Percentiles rank a stretch among this genome's conserved stretches.
Evolutionary conservation across 2,329 filamentous ascomycete genomes (phyloP).

Genomic region (Ophiostoma perfectum): DNA sequence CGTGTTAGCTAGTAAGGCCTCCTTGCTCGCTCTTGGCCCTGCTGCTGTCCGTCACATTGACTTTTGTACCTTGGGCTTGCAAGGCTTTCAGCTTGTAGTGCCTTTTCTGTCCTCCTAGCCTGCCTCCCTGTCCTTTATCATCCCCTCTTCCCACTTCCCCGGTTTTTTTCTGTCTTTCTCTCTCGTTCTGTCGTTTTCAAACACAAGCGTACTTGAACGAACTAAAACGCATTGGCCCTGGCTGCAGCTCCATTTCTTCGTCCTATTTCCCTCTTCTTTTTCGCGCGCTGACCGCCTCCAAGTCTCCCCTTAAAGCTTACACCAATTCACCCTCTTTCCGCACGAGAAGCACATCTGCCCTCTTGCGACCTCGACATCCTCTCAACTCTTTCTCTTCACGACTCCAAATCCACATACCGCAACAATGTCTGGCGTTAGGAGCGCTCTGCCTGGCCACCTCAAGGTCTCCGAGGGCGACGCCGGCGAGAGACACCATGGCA

Average conservation of each 20-base stretch:
- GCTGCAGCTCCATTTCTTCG: slow-evolving; percentile 7
- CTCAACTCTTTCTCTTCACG: neutral
- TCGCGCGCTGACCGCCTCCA: neutral
- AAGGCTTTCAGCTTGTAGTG: slow-evolving; percentile 10
- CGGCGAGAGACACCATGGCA: slow-evolving; percentile 68
- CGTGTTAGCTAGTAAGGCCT: neutral
- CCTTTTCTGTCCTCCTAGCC: neutral
- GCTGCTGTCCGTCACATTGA: neutral
- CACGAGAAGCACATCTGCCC: slow-evolving; percentile 12
- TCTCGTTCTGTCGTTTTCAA: neutral
- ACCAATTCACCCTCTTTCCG: neutral
- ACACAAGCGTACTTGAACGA: neutral
- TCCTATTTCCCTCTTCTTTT: neutral
- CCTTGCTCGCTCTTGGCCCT: neutral
- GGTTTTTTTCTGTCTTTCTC: slow-evolving; percentile 3
- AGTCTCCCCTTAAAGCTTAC: neutral
- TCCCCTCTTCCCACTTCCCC: slow-evolving; percentile 8
- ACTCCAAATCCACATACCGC: slow-evolving; percentile 28
- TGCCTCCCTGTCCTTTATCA: slow-evolving; percentile 2
- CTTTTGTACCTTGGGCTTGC: neutral
- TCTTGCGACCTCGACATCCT: neutral
- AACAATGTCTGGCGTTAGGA: slow-evolving; percentile 68
- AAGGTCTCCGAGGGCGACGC: slow-evolving; percentile 54
- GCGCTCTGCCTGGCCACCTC: slow-evolving; percentile 77
- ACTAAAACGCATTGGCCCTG: slow-evolving; percentile 8